Evolutionary conservation across 1,284 basidiomycete species (phyloP).

Genomic region (Moesziomyces sp.): DNA sequence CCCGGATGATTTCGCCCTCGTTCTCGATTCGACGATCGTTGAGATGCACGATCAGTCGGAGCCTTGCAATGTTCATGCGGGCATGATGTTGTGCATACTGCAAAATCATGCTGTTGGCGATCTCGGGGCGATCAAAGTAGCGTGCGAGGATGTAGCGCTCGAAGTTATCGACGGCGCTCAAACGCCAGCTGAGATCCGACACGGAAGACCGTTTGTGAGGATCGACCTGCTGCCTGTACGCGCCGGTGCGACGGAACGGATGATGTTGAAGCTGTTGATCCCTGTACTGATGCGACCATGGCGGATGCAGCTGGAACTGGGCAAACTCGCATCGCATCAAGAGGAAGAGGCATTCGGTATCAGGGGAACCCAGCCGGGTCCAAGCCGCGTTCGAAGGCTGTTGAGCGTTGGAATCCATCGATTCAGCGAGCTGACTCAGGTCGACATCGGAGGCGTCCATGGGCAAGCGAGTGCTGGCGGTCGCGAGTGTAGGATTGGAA

Average conservation of each 20-base stretch:
- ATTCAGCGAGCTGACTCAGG: slow-evolving; percentile 2
- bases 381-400: neutral
- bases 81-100: slow-evolving; percentile 14
- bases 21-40: slow-evolving; percentile 11
- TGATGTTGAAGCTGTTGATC: slow-evolving; percentile 5
- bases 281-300: slow-evolving; percentile 13
- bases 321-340: slow-evolving; percentile 13
- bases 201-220: neutral
- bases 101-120: neutral
- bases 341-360: slow-evolving; percentile 11
- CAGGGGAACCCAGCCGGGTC: neutral
- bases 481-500: slow-evolving; percentile 4
- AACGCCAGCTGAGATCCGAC: slow-evolving; percentile 1
- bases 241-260: slow-evolving; percentile 3
- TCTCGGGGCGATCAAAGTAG: slow-evolving; percentile 11
- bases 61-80: slow-evolving; percentile 7
- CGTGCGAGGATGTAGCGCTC: slow-evolving; percentile 9
- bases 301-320: slow-evolving; percentile 16
- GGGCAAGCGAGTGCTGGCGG: slow-evolving; percentile 7
- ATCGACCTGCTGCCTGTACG: neutral
- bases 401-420: too few species aligned
- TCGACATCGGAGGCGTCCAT: slow-evolving; percentile 10
- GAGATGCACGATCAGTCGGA: slow-evolving; percentile 18
- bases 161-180: slow-evolving; percentile 7
- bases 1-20: slow-evolving; percentile 8